phyloP scores from a whole-genome alignment of 345 rosid species.

The Camelina neglecta region DNA sequence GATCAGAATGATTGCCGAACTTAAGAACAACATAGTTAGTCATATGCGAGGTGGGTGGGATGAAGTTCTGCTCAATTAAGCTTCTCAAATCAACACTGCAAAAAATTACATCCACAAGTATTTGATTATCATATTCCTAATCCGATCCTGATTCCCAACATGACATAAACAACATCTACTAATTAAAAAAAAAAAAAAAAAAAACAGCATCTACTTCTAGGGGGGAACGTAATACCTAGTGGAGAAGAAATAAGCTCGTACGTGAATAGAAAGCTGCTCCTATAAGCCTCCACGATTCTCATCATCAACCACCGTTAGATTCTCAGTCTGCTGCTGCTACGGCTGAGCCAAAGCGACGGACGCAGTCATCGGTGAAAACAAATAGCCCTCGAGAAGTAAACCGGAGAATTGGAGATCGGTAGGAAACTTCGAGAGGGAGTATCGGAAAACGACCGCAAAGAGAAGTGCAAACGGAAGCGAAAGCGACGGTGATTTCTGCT shows the following conservation, averaged over 20 bases:
- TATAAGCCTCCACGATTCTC: conserved; percentile 41
- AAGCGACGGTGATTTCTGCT: conserved; percentile 34
- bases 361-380: neutral
- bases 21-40: conserved; percentile 79
- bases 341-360: conserved; percentile 44
- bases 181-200: no score
- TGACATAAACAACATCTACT: neutral
- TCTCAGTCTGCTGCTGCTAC: neutral
- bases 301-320: conserved; percentile 41
- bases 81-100: conserved; percentile 91
- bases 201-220: no score
- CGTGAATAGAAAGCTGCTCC: conserved; percentile 63
- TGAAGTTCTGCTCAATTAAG: conserved; percentile 77
- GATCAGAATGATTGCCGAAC: conserved; percentile 66
- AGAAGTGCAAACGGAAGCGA: conserved; percentile 11
- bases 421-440: conserved; percentile 19
- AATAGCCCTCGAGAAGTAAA: conserved; percentile 41
- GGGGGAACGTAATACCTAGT: conserved; percentile 57
- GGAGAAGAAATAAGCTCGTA: conserved; percentile 88
- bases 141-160: conserved; percentile 11
- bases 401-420: conserved; percentile 20
- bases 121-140: neutral
- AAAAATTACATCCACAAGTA: conserved; percentile 23
- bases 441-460: conserved; percentile 21
- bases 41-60: conserved; percentile 88